Base-by-base conservation (phyloP, 2,329 filamentous ascomycete genomes). In the Colletotrichum shisoi region DNA sequence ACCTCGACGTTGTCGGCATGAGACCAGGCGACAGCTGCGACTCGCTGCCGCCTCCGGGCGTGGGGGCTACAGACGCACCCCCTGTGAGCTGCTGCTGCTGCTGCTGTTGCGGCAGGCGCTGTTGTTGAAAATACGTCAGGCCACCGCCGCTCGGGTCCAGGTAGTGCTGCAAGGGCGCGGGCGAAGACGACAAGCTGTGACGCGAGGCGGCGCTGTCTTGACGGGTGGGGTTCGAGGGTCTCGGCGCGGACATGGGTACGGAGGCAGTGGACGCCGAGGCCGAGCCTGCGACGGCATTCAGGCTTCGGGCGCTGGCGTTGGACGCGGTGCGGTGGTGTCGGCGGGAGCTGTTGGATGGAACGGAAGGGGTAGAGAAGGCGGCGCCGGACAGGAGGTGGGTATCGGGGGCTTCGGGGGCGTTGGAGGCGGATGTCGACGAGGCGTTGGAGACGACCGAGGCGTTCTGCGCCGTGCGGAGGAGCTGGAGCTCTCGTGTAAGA, bases 401-500 rank as follows among this genome's bases (percentile, higher is more conserved):
- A 53, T 87, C 84, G 65, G 80, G 77, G 11, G 79, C 37, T 31
- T 82, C 79, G 44, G 79, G 80, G 19, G 84, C 82, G 64, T 83
- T 82, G 62, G 82, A 82, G 34, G 85, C 81, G 0, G 85, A 87
- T 3, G 84, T 83, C 0, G 87, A 89, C 3, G 87, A 90, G n/a
- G 86, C 77, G 73, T 89, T 90, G 51, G 87, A 89, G 4, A 83
- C 86, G 37, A 88, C 87, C 0, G 87, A 90, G 7, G 87, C 87
- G 73, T 90, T 90, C 66, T 90, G 87, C 27, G 86, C 85, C 37
- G 86, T 84, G 62, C 94, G 91, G n/a, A 98, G 87, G 59, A 93
- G 83, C 17, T 90, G 89, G 42, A 98, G 87, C 76, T 98, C 94
- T 64, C 94, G 91, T 0, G 92, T 96, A 39, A 98, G 84, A 40